Evolutionary conservation across 1,139 yeast species (phyloP).

Genomic region (Geotrichum macrosporum): DNA sequence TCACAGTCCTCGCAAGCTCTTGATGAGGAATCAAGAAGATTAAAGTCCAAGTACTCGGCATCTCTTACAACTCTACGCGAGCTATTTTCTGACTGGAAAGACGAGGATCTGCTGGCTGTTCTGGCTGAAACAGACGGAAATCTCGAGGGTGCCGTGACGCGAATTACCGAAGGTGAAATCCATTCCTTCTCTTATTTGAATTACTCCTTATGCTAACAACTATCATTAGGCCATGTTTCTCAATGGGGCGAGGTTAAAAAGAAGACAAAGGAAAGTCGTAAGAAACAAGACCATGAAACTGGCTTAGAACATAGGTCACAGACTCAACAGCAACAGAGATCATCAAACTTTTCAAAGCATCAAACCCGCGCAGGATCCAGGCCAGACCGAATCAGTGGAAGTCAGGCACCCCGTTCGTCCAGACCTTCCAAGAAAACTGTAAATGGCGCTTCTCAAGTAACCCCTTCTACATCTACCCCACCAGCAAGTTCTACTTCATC

Average conservation of each 20-base stretch:
- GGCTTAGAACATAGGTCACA: conserved; percentile 16
- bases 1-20: conserved; percentile 23
- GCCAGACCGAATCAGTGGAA: conserved; percentile 14
- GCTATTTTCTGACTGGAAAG: conserved; percentile 92
- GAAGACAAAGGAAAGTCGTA: conserved; percentile 47
- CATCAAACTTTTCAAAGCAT: conserved; percentile 16
- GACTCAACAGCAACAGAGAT: conserved; percentile 12
- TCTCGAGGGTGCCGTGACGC: conserved; percentile 74
- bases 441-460: conserved; percentile 25
- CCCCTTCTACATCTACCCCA: conserved; percentile 23
- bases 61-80: conserved; percentile 65
- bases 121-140: conserved; percentile 70
- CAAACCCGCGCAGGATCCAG: conserved; percentile 22
- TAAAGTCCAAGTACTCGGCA: conserved; percentile 33
- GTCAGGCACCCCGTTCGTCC: conserved; percentile 17
- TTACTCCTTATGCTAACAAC: conserved; percentile 30
- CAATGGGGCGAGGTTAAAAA: conserved; percentile 63
- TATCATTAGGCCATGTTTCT: conserved; percentile 40
- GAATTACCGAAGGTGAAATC: conserved; percentile 68
- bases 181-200: conserved; percentile 50
- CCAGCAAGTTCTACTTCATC: conserved; percentile 24
- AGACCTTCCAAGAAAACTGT: conserved; percentile 18
- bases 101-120: conserved; percentile 73
- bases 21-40: conserved; percentile 42
- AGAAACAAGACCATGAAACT: conserved; percentile 27